These are phyloP conservation scores for Saitozyma sp. DNA, from an alignment of 768 basidiomycete genomes.

Conservation along the genomic window DNA sequence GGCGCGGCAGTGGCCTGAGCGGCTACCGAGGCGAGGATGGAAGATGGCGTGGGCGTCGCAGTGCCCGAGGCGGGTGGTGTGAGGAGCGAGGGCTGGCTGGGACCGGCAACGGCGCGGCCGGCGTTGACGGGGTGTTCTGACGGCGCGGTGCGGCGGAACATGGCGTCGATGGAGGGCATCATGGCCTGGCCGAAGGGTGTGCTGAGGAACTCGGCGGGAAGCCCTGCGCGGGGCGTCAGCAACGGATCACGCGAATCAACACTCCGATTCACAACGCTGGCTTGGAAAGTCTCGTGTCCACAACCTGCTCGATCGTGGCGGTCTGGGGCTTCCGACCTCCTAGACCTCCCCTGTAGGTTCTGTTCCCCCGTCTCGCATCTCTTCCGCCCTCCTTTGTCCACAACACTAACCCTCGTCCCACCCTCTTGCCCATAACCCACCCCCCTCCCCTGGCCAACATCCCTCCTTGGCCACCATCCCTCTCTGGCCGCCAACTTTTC, in stretches of 20 bases:
- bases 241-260: neutral
- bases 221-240: constrained; percentile 27
- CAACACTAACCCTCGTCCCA: no score
- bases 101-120: constrained; percentile 1
- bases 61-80: constrained; percentile 49
- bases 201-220: constrained; percentile 71
- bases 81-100: constrained; percentile 16
- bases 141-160: constrained; percentile 69
- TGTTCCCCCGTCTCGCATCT: no score
- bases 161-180: constrained; percentile 84
- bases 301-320: no score
- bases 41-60: constrained; percentile 60
- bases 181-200: constrained; percentile 84
- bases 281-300: no score
- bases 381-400: neutral
- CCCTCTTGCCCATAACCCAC: no score
- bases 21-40: constrained; percentile 48
- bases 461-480: no score
- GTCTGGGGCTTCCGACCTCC: no score
- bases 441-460: no score
- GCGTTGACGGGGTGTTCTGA: constrained; percentile 50
- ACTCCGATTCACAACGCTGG: no score
- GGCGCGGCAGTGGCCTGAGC: constrained; percentile 45
- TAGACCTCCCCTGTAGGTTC: no score
- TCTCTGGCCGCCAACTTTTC: no score